Evolutionary conservation across 495 filamentous ascomycete species (phyloP), one percentile per base, ranked within the genome.

Genomic region (Peziza echinospora): DNA sequence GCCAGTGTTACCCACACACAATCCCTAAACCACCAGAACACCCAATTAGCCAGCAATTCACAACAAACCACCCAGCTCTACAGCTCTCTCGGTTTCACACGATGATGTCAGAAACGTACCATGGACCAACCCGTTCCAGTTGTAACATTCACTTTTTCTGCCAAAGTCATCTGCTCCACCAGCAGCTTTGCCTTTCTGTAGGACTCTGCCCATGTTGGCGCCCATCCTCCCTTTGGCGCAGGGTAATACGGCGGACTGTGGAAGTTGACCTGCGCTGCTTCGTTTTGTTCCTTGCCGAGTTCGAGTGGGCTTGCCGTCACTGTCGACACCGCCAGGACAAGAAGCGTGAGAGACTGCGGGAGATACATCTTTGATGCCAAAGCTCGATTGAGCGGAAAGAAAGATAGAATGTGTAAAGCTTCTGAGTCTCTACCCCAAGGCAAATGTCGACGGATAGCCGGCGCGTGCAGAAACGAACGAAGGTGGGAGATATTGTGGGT

Each of bases 211-310:
- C 78, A 83, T 5, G 43, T 39, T 11, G 55, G 11, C 34, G 48
- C 23, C 48, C 55, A 58, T 21, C 51, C 51, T 19, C 55, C 55
- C 4, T 64, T 69, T 0, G 86, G 86, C 0, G 81, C 66, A 1
- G 85, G 84, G 57, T 91, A 93, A 76, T 81, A 93, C 1, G 84
- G 78, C 11, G 79, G 77, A n/a, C 48, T 54, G 42, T 48, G 41
- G 26, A 47, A 43, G 26, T n/a, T 34, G n/a, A n/a, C n/a, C n/a
- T n/a, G n/a, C 19, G 30, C 13, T 4, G 13, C 30, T 17, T 37
- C 30, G 30, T 17, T 37, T 1, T 37, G 30, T 3, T 17, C 3
- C 30, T 37, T 17, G 13, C 13, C 30, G 30, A 37, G 6, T 17
- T 37, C 30, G 19, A 37, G 13, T 37, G 30, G 30, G 30, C 30